Evolutionary conservation across 768 basidiomycete genomes (phyloP), one percentile per base, ranked within the genome.

Genomic region (Cystofilobasidium capitatum): DNA sequence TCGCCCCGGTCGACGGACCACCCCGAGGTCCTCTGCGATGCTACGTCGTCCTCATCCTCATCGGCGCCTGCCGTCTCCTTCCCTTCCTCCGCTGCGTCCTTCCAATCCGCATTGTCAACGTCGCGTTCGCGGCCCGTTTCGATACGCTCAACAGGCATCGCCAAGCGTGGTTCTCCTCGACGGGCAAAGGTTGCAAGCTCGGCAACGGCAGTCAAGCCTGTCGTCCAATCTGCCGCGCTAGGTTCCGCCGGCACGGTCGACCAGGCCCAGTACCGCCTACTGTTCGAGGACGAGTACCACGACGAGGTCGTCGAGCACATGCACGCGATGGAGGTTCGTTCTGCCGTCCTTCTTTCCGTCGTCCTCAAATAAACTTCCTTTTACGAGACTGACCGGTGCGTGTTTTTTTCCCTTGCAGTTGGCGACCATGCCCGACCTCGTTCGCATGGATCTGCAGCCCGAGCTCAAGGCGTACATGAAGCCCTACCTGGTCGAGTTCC

Each of bases 401-500:
- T 60, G 35, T 57, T 36, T 0, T 26, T 36, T 26, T 47, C 47
- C 49, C 67, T 69, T 70, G 29, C 72, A 93, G 92, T 83, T 82
- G 66, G 84, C 77, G 73, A 98, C 94, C 42, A 88, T 89, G 84
- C 88, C 88, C 35, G 91, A 88, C n/a, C 85, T 87, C 42, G 84
- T 91, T 71, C 91, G 91, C 60, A 99, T 99, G 90, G 96, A 99
- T 77, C 91, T 93, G 79, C 96, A 99, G 76, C 94, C 96, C 39
- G 96, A 99, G 79, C 91, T 99, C 75, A 83, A 88, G 73, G 98
- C 96, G 96, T 90, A 93, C 79, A 99, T 99, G 96, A 90, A 96
- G 42, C 91, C 91, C 39, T 94, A 89, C 80, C 86, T 99, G 54
- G 91, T 98, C 76, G 96, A 99, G 78, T 99, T 99, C 79, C 85